Base-by-base conservation (phyloP, 495 filamentous ascomycete species). In the Trichocladium antarcticum region DNA sequence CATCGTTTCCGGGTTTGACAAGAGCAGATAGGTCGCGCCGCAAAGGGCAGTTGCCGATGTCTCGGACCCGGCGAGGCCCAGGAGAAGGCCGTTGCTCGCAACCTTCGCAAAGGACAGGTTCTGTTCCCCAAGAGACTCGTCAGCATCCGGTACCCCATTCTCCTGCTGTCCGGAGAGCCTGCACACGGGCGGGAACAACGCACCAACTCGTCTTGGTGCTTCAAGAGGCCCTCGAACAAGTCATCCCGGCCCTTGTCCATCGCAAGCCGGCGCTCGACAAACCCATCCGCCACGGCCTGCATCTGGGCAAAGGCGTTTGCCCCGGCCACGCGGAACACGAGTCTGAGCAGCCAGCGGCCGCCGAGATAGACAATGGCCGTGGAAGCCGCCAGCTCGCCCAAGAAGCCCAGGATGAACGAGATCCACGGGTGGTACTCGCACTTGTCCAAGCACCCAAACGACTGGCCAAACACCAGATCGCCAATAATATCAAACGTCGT, bases 401-500 rank as follows among this genome's bases (percentile, higher is more conserved):
- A 44, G 22, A 56, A 43, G 9, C 58, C 48, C 12, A 61, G 39
- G 17, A 71, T 59, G 17, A 59, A 53, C 1, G 53, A 24, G 24
- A 71, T 42, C 61, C 60, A 72, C 10, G 62, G 57, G 36, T 70
- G 68, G 19, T 60, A 65, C 19, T 37, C 19, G 21, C 36, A 21
- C 1, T 37, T 44, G 8, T 57, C 55, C 1, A 83, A 64, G 37
- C 74, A 73, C 7, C 69, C 66, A 49, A 83, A 77, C 0, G 76
- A 56, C 42, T 74, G 61, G 0, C 75, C 78, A 47, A 80, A 77
- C 1, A 67, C 64, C 1, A 82, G 56, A 49, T 81, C 74, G 0
- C 77, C 74, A 21, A 75, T 72, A 2, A 80, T 62, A 43, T 81
- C 78, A 44, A 82, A 82, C 0, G 76, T 79, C 10, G 64, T 66